phyloP scores from a whole-genome alignment of 495 filamentous ascomycete species.

The Aspergillus bridgeri region DNA sequence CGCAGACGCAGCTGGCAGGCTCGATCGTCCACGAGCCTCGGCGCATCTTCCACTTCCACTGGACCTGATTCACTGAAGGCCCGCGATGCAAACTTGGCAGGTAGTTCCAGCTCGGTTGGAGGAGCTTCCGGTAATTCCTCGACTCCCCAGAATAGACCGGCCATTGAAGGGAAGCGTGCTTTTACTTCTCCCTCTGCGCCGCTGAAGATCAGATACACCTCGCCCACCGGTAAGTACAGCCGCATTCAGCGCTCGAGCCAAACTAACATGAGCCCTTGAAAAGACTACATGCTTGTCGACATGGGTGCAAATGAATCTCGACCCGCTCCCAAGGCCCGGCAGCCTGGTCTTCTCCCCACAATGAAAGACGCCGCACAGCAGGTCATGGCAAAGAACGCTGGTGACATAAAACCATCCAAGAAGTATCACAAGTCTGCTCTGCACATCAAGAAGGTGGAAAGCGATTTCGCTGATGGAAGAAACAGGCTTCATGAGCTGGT shows the following conservation, averaged over 20 bases:
- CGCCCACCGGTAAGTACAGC: conserved; percentile 9
- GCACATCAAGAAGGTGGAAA: neutral
- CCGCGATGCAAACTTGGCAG: neutral
- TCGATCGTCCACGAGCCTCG: neutral
- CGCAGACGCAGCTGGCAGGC: neutral
- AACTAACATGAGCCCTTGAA: neutral
- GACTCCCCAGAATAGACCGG: too few species aligned
- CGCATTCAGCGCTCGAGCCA: neutral
- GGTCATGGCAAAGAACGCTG: neutral
- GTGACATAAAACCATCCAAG: neutral
- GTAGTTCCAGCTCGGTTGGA: neutral
- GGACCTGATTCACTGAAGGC: neutral
- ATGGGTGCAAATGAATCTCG: conserved; percentile 6
- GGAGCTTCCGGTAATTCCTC: too few species aligned
- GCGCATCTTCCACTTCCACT: neutral
- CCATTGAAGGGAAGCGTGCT: neutral
- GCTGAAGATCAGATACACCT: conserved; percentile 14
- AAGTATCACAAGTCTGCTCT: neutral
- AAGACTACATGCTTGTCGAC: conserved; percentile 19
- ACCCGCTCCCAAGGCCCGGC: neutral
- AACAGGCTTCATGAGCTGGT: conserved; percentile 12
- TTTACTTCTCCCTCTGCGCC: neutral
- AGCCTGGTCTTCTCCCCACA: neutral
- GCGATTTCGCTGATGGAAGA: neutral
- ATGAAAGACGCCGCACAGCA: neutral